These are phyloP conservation scores for Pseudogymnoascus sp. DNA, from an alignment of 2,329 filamentous ascomycete genomes.

Conservation along the genomic window DNA sequence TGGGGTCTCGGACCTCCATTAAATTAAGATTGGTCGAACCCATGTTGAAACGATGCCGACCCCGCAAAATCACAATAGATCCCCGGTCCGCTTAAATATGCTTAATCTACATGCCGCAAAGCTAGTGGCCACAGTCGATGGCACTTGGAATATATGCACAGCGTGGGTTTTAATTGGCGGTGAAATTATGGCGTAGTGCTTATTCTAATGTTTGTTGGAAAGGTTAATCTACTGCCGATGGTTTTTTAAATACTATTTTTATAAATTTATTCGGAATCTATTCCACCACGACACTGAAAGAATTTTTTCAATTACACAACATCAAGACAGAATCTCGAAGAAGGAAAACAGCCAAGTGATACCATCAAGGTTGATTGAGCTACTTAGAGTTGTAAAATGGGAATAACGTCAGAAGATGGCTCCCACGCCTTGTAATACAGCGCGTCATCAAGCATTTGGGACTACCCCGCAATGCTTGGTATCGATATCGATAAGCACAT, in stretches of 20 bases:
- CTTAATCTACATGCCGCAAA: conserved; percentile 2
- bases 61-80: not conserved
- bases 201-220: not conserved
- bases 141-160: not conserved
- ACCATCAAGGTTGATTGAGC: not conserved
- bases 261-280: not conserved
- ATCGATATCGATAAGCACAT: not conserved
- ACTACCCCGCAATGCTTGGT: not conserved
- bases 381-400: not conserved
- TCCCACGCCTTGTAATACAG: not conserved
- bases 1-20: not conserved
- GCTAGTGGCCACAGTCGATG: not conserved
- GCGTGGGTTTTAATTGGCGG: not conserved
- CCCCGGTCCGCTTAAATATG: not conserved
- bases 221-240: not conserved
- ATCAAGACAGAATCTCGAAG: not conserved
- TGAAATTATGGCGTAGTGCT: not conserved
- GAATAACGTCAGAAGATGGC: not conserved
- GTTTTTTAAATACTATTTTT: too few species aligned
- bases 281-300: not conserved
- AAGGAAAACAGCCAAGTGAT: not conserved
- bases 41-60: not conserved
- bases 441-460: not conserved
- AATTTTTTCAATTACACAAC: not conserved
- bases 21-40: not conserved